Percentiles rank a stretch among this genome's conserved stretches.
These are phyloP conservation scores for Raddia guianensis DNA, from an alignment of 176 grass and related monocot genomes.

Conservation along the genomic window DNA sequence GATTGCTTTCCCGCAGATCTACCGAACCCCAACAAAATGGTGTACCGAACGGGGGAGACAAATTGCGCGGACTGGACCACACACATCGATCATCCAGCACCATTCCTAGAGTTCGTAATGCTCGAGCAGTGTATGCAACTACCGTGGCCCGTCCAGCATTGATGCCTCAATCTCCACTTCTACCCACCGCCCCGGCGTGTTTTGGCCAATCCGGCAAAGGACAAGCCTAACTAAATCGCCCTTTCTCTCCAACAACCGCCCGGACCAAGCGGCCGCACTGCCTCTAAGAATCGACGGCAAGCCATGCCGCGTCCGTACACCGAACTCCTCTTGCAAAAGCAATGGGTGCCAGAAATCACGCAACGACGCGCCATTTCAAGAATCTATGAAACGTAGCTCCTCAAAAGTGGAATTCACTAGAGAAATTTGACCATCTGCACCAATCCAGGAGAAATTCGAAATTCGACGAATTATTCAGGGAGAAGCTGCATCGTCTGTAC, in stretches of 20 bases:
- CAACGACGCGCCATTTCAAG: neutral
- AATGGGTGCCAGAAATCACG: neutral
- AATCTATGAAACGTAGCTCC: neutral
- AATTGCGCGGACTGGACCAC: conserved; percentile 28
- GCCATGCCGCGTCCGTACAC: neutral
- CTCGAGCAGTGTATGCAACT: conserved; percentile 17
- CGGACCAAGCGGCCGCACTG: conserved; percentile 8
- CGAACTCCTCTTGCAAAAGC: conserved; percentile 4
- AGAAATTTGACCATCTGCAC: too few species aligned
- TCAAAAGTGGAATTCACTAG: too few species aligned
- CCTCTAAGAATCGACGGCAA: conserved; percentile 19
- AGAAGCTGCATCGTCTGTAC: neutral
- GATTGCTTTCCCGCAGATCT: conserved; percentile 13
- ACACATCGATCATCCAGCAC: neutral
- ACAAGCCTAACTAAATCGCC: conserved; percentile 39
- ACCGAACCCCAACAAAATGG: neutral
- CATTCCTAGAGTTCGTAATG: neutral
- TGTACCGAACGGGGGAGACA: neutral
- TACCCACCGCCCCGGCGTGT: conserved; percentile 34
- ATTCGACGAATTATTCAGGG: too few species aligned
- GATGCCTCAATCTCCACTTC: conserved; percentile 34
- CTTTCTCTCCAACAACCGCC: conserved; percentile 45
- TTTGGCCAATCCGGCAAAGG: conserved; percentile 25
- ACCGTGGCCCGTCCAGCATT: conserved; percentile 23
- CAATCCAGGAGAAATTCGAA: too few species aligned